These are phyloP conservation scores for Penicillium decumbens DNA, from an alignment of 2,329 filamentous ascomycete species.

Conservation along the genomic window DNA sequence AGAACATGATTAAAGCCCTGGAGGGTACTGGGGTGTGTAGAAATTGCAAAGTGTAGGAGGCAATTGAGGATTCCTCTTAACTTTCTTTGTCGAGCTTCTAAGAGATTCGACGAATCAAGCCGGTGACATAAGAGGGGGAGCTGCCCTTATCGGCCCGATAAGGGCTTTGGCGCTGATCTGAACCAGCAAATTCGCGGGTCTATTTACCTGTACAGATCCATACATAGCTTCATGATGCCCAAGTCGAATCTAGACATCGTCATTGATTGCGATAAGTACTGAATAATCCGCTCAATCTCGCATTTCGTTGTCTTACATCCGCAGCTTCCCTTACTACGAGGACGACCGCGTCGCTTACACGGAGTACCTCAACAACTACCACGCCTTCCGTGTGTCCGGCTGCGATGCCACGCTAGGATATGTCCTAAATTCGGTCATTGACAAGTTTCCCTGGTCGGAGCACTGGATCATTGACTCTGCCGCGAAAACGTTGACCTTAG, in stretches of 20 bases:
- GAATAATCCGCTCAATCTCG: neutral
- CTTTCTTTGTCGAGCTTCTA: neutral
- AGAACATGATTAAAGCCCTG: constrained; percentile 48
- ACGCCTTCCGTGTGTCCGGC: constrained; percentile 62
- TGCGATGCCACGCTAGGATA: constrained; percentile 61
- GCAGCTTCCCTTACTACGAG: constrained; percentile 72
- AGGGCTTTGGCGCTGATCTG: constrained; percentile 20
- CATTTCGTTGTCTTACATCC: constrained; percentile 13
- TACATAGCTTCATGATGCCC: constrained; percentile 21
- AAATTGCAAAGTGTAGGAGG: neutral
- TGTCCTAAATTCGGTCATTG: constrained; percentile 48
- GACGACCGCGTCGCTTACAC: constrained; percentile 55
- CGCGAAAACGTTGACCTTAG: constrained; percentile 60
- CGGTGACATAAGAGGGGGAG: constrained; percentile 22
- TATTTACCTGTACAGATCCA: neutral
- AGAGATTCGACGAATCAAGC: constrained; percentile 12
- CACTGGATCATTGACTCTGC: constrained; percentile 57
- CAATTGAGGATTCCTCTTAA: neutral
- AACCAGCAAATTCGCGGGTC: neutral
- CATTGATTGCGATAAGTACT: constrained; percentile 53
- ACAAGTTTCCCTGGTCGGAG: constrained; percentile 47
- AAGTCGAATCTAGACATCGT: constrained; percentile 53
- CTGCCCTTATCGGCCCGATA: constrained; percentile 26
- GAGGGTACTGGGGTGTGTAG: neutral
- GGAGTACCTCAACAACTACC: constrained; percentile 51